These are phyloP conservation scores for Phlebiopsis gigantea DNA, from an alignment of 768 basidiomycete genomes.

Conservation along the genomic window DNA sequence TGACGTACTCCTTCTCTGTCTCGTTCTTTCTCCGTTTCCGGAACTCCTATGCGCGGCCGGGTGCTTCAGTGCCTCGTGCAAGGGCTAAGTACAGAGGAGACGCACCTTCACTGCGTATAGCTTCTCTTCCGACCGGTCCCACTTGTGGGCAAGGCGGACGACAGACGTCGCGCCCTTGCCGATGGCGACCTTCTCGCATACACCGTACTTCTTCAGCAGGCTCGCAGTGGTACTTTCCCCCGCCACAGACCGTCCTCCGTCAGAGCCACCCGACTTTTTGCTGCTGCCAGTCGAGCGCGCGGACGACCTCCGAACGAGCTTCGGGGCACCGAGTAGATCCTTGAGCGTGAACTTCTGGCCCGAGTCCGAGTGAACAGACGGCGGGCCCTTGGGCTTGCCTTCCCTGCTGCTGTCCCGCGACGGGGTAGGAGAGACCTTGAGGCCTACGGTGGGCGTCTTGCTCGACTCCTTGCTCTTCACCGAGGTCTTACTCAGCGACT, in stretches of 20 bases:
- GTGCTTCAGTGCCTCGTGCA: background rate
- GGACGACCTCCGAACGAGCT: conserved; percentile 66
- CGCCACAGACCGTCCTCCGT: conserved; percentile 35
- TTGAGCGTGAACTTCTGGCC: conserved; percentile 81
- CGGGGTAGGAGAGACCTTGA: conserved; percentile 21
- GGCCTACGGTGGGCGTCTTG: conserved; percentile 19
- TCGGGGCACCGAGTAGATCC: conserved; percentile 75
- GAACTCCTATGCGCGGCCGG: conserved; percentile 66
- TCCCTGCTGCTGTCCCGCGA: conserved; percentile 12
- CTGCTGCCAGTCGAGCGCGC: conserved; percentile 63
- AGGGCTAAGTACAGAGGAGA: conserved; percentile 6
- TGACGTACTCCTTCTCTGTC: conserved; percentile 98
- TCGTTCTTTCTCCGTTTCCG: conserved; percentile 97
- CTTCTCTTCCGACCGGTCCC: conserved; percentile 96
- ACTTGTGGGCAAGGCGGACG: conserved; percentile 95
- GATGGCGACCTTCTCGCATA: conserved; percentile 95
- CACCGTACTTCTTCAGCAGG: conserved; percentile 87
- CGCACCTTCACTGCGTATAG: conserved; percentile 95
- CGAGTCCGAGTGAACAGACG: conserved; percentile 36
- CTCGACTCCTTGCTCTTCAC: conserved; percentile 9
- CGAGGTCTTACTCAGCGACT: conserved; percentile 14
- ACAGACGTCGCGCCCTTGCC: conserved; percentile 99
- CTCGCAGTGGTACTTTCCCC: conserved; percentile 49
- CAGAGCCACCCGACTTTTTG: conserved; percentile 64
- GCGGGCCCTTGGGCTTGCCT: conserved; percentile 24